These are phyloP conservation scores for Fusarium sp. DNA, from an alignment of 2,329 filamentous ascomycete species.

Conservation along the genomic window DNA sequence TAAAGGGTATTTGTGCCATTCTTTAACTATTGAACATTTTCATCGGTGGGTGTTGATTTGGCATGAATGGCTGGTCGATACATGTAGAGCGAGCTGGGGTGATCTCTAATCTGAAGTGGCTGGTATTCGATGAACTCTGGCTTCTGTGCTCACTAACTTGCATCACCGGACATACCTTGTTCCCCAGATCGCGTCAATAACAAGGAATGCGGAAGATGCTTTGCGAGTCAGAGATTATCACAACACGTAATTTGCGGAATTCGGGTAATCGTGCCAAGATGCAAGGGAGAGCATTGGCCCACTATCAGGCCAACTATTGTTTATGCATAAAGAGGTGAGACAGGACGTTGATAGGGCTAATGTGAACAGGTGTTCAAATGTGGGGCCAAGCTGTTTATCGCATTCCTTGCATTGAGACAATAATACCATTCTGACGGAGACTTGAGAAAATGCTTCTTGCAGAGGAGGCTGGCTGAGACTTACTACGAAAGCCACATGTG, in stretches of 20 bases:
- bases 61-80: no score
- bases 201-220: background rate
- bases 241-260: background rate
- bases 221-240: background rate
- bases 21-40: accelerated
- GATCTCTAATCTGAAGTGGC: no score
- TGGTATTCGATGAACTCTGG: background rate
- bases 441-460: background rate
- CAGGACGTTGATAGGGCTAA: background rate
- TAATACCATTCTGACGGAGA: no score
- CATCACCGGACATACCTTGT: background rate
- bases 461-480: background rate
- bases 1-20: accelerated
- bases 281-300: background rate
- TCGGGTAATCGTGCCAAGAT: background rate
- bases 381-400: background rate
- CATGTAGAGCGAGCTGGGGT: background rate
- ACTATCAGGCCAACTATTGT: background rate
- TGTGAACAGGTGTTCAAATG: background rate
- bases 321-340: background rate
- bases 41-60: accelerated
- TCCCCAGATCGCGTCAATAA: background rate
- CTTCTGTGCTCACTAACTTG: no score
- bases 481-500: background rate
- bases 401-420: background rate